These are phyloP conservation scores for Cyberlindnera euphorbiiphila DNA, from an alignment of 805 yeast species.

Conservation along the genomic window DNA sequence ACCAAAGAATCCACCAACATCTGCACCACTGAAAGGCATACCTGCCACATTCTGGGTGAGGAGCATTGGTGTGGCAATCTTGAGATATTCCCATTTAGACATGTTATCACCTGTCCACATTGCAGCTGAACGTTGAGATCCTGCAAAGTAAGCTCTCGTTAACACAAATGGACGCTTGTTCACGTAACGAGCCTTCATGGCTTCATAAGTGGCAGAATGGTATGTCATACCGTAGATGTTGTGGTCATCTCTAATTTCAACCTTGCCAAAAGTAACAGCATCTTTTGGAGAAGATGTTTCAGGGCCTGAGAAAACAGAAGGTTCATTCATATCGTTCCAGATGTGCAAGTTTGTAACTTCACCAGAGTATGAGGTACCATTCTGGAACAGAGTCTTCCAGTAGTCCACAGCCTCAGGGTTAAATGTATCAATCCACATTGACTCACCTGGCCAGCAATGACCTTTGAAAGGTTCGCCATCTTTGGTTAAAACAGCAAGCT, in stretches of 20 bases:
- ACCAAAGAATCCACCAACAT: constrained; percentile 95
- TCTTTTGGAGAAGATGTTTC: constrained; percentile 90
- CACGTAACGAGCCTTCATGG: constrained; percentile 49
- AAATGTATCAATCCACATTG: constrained; percentile 88
- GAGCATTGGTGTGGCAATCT: constrained; percentile 81
- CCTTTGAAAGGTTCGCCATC: constrained; percentile 59
- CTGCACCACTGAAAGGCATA: constrained; percentile 93
- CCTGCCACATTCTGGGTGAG: constrained; percentile 78
- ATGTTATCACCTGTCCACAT: constrained; percentile 98
- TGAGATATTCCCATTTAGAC: constrained; percentile 87
- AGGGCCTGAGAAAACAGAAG: constrained; percentile 92
- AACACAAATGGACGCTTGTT: constrained; percentile 77
- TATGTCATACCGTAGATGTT: constrained; percentile 77
- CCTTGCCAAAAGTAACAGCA: constrained; percentile 67
- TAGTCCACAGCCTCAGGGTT: constrained; percentile 54
- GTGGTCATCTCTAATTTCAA: constrained; percentile 91
- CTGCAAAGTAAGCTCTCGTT: constrained; percentile 84
- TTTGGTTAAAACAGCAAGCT: constrained; percentile 44
- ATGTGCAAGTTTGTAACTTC: constrained; percentile 64
- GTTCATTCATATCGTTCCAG: constrained; percentile 99
- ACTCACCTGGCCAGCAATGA: constrained; percentile 98
- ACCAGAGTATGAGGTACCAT: constrained; percentile 44
- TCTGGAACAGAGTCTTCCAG: constrained; percentile 56
- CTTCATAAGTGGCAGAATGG: constrained; percentile 74
- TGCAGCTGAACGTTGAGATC: constrained; percentile 88